Evolutionary conservation across 2,329 filamentous ascomycete genomes (phyloP).

Genomic region (Beauveria sp.): DNA sequence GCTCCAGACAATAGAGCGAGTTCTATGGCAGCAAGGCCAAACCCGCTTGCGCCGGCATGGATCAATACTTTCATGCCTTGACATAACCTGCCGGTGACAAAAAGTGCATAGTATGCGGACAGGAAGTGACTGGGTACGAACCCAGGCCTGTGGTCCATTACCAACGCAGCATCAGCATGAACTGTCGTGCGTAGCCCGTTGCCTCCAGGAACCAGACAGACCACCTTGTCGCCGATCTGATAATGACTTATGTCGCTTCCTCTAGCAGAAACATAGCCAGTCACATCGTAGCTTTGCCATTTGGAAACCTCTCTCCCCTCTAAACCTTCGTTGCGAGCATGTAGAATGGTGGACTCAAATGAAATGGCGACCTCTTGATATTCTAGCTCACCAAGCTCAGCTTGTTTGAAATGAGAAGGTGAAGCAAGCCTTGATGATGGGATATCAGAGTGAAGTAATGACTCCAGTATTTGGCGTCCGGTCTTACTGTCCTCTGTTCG

Average conservation of each 20-base stretch:
- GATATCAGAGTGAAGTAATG: neutral
- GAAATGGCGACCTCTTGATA: conserved; percentile 32
- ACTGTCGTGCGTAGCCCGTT: conserved; percentile 26
- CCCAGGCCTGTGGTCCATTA: conserved; percentile 20
- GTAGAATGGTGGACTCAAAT: conserved; percentile 29
- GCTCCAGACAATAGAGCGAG: conserved; percentile 30
- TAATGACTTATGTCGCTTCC: conserved; percentile 27
- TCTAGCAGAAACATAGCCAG: conserved; percentile 27
- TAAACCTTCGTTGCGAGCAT: conserved; percentile 8
- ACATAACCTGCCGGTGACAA: conserved; percentile 21
- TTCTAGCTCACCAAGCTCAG: conserved; percentile 14
- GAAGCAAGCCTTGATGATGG: neutral
- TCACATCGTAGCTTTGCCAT: conserved; percentile 25
- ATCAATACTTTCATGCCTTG: conserved; percentile 31
- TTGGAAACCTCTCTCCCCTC: neutral
- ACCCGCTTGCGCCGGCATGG: conserved; percentile 34
- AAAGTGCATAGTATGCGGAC: conserved; percentile 36
- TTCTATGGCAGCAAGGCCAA: conserved; percentile 36
- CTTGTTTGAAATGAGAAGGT: neutral
- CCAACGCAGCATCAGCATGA: conserved; percentile 28
- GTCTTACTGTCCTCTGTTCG: neutral
- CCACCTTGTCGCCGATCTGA: conserved; percentile 32
- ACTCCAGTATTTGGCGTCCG: neutral
- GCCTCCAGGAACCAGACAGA: conserved; percentile 27
- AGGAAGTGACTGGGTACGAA: conserved; percentile 31